Evolutionary conservation across 129 eudicot genomes (phyloP).

Genomic region (Chrysanthemum lavandulifolium): DNA sequence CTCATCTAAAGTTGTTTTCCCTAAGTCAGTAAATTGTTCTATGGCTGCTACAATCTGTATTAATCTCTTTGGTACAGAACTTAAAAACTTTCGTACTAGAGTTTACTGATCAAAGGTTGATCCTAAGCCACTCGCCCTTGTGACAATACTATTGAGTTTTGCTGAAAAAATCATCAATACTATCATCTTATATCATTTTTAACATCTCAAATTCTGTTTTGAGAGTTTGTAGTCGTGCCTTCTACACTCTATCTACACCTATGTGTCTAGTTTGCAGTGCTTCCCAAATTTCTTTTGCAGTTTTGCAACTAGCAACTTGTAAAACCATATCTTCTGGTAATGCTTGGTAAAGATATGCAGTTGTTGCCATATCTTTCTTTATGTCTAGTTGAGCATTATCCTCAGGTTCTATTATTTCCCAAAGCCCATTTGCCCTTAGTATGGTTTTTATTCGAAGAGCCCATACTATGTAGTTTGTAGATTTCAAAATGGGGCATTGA

Average conservation of each 20-base stretch:
- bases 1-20: neutral
- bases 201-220: neutral
- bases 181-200: neutral
- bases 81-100: neutral
- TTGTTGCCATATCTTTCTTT: conserved; percentile 2
- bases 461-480: neutral
- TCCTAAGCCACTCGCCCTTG: neutral
- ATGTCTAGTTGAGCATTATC: neutral
- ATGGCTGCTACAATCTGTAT: conserved; percentile 2
- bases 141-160: neutral
- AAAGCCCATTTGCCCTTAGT: neutral
- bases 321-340: neutral
- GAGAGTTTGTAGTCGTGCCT: neutral
- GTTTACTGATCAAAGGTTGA: neutral
- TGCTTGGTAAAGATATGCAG: neutral
- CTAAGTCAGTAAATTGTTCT: neutral
- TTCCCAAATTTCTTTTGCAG: conserved; percentile 6
- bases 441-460: neutral
- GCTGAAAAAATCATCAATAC: neutral
- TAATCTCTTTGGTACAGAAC: neutral
- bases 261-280: neutral
- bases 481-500: neutral
- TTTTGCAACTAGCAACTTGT: neutral
- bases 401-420: neutral
- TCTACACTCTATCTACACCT: neutral